Percentiles rank a stretch among this genome's conserved stretches.
These are phyloP conservation scores for Aspergillus floridensis DNA, from an alignment of 2,329 filamentous ascomycete species.

Conservation along the genomic window DNA sequence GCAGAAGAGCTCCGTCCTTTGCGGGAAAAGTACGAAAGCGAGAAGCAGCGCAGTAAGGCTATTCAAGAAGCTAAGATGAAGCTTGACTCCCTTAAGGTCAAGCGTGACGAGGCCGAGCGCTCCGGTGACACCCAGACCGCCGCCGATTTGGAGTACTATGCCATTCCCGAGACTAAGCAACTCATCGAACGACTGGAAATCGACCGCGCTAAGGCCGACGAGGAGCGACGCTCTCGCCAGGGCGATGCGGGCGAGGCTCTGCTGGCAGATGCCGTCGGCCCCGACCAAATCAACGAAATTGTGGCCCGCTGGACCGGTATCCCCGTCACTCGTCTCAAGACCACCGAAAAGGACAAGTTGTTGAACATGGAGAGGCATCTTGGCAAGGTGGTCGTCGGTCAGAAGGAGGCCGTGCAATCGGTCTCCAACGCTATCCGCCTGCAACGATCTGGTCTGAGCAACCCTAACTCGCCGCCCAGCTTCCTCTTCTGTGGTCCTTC, in stretches of 20 bases:
- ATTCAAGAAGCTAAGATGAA: slow-evolving; percentile 95
- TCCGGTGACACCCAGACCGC: slow-evolving; percentile 79
- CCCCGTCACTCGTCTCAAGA: slow-evolving; percentile 88
- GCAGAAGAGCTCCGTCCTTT: slow-evolving; percentile 89
- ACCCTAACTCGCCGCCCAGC: slow-evolving; percentile 94
- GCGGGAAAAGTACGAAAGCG: slow-evolving; percentile 90
- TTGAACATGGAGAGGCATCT: slow-evolving; percentile 92
- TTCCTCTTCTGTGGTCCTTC: slow-evolving; percentile 99
- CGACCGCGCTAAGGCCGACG: slow-evolving; percentile 76
- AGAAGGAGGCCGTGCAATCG: slow-evolving; percentile 86
- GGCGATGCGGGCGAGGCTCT: slow-evolving; percentile 67
- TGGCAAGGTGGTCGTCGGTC: slow-evolving; percentile 80
- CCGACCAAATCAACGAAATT: slow-evolving; percentile 98
- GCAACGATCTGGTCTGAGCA: slow-evolving; percentile 88
- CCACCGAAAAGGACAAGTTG: slow-evolving; percentile 97
- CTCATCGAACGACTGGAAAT: slow-evolving; percentile 78
- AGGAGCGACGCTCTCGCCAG: slow-evolving; percentile 54
- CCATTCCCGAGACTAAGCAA: slow-evolving; percentile 84
- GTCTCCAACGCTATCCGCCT: slow-evolving; percentile 96
- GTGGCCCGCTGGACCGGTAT: slow-evolving; percentile 98
- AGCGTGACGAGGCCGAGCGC: slow-evolving; percentile 89
- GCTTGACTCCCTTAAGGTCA: slow-evolving; percentile 85
- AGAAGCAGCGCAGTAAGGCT: slow-evolving; percentile 85
- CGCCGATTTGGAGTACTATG: slow-evolving; percentile 94
- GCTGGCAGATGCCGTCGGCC: slow-evolving; percentile 89